Base-by-base conservation (phyloP, 768 basidiomycete species). In the Panaeolus papilionaceus region DNA sequence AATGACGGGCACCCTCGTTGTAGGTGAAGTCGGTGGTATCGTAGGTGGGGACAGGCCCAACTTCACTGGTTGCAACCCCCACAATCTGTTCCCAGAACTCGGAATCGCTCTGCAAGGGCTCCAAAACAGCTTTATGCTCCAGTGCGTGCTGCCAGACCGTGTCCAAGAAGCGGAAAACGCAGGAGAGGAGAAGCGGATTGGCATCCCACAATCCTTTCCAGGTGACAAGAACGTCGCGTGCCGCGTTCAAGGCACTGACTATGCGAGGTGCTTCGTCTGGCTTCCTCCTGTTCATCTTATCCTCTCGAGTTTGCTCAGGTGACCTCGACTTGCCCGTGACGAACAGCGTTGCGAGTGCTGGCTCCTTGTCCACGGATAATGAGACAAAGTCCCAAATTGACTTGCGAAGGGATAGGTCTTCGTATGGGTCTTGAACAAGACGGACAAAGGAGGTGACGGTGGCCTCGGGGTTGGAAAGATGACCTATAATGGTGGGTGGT, bases 311-410 rank as follows among this genome's bases (percentile, higher is more conserved):
- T 3, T 71, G 76, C 38, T 74, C 73, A 2, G 87, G 85, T 3
- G 84, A 78, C 62, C 84, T 85, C 70, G 93, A 91, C 47, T 87
- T 85, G 3, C 94, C 95, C 0, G 88, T 85, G 38, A 96, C 89
- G 67, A 96, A 89, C 33, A 98, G 81, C 64, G 88, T 84, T 2
- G 92, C 89, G 4, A 97, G 82, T 0, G 96, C 94, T 0, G 96
- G 95, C 74, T 96, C 95, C 68, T 90, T 91, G 71, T 93, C 90
- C 14, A 96, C 88, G 1, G 93, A 90, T 18, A 93, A 82, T 0
- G 92, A 80, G 44, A 97, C 89, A 70, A 97, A 91, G 69, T 85
- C 86, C 96, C 96, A 98, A 5, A 93, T 88, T 0, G 91, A 86
- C 62, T 86, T 90, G 20, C 92, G 89, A 38, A 94, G 83, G 8